These are phyloP conservation scores for Dendrobium chrysotoxum DNA, from an alignment of 106 monocot species.

Conservation along the genomic window DNA sequence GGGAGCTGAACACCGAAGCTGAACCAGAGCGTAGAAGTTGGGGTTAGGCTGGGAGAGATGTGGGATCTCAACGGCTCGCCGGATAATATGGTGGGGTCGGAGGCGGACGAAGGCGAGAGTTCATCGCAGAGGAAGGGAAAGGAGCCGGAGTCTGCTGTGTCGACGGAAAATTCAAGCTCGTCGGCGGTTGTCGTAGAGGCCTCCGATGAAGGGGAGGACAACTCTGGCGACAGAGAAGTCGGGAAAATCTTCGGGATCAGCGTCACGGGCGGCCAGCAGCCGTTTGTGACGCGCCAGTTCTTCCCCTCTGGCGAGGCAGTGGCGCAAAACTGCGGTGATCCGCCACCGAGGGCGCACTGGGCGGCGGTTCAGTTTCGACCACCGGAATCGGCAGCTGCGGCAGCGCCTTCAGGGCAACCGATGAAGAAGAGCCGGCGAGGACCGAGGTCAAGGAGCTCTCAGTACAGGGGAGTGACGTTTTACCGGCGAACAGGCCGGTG, in stretches of 20 bases:
- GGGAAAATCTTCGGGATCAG: constrained; percentile 4
- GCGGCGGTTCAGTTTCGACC: constrained; percentile 26
- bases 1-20: not conserved
- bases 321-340: not conserved
- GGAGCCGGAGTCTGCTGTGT: constrained; percentile 1
- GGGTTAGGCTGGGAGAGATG: not conserved
- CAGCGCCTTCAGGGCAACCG: constrained; percentile 9
- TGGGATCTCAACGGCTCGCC: constrained; percentile 19
- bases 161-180: constrained; percentile 7
- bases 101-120: not conserved
- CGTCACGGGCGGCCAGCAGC: not conserved
- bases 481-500: constrained; percentile 93
- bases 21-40: not conserved
- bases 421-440: constrained; percentile 64
- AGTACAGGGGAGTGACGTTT: constrained; percentile 96
- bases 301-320: constrained; percentile 24
- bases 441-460: constrained; percentile 87
- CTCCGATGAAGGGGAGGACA: constrained; percentile 1
- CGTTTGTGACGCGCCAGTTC: constrained; percentile 46
- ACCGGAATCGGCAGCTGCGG: constrained; percentile 7
- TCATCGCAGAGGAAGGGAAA: not conserved
- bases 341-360: constrained; percentile 26
- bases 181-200: not conserved
- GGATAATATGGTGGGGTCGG: constrained; percentile 12
- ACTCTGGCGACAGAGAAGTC: not conserved